Percentiles rank a stretch among this genome's conserved stretches.
These are phyloP conservation scores for Medakamo hakoo DNA, from an alignment of 139 green algal species.

Conservation along the genomic window DNA sequence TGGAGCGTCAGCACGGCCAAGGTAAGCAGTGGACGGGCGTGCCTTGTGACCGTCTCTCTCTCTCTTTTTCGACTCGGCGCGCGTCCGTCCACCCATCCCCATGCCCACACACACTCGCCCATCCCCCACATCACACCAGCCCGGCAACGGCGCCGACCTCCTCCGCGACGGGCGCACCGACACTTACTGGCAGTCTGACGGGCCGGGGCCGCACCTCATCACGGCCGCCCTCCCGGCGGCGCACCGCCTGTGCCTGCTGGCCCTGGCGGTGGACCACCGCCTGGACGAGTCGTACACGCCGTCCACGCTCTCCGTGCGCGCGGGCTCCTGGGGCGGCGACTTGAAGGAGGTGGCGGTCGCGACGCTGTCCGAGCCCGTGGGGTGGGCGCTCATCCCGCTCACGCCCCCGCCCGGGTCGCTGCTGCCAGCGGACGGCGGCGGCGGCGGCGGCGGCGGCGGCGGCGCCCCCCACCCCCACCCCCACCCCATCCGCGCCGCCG, in stretches of 20 bases:
- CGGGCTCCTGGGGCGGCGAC: constrained; percentile 61
- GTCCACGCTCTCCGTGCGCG: constrained; percentile 60
- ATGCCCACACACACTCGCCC: background rate
- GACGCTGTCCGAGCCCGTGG: constrained; percentile 69
- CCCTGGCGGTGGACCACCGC: constrained; percentile 80
- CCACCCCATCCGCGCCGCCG: constrained; percentile 6
- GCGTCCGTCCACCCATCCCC: background rate
- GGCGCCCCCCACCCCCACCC: background rate
- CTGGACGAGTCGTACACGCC: constrained; percentile 95
- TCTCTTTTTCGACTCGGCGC: too few species aligned
- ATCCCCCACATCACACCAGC: constrained; percentile 20
- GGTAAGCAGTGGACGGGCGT: background rate
- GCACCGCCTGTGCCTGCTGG: constrained; percentile 48
- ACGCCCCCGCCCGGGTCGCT: background rate
- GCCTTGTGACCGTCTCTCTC: too few species aligned
- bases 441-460: too few species aligned
- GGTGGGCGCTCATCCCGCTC: constrained; percentile 66
- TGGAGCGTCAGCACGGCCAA: background rate
- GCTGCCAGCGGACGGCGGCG: too few species aligned
- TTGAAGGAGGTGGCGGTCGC: constrained; percentile 61
- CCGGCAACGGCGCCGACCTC: constrained; percentile 81
- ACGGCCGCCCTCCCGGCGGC: constrained; percentile 7
- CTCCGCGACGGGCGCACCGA: constrained; percentile 74
- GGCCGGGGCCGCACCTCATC: constrained; percentile 77
- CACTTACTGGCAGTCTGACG: constrained; percentile 94